Evolutionary conservation across 257 asterid species (phyloP).

Genomic region (Anisodus tanguticus): DNA sequence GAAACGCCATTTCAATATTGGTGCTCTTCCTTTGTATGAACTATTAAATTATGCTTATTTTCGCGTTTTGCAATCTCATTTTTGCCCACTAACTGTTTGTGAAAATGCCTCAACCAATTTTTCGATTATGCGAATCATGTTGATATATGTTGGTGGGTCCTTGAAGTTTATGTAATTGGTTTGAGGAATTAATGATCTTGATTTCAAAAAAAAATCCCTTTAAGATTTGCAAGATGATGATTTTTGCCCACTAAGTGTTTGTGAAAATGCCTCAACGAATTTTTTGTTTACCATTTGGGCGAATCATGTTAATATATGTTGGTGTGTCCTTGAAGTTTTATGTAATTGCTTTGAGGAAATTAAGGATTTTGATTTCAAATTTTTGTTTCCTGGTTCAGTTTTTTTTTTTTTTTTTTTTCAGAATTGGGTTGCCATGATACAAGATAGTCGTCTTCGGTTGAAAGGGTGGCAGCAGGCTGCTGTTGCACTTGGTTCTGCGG

Average conservation of each 20-base stretch:
- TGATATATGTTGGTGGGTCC: background rate
- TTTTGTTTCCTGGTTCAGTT: background rate
- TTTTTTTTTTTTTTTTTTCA: background rate
- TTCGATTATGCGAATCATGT: background rate
- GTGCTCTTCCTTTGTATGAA: background rate
- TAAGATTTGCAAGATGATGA: too few relatives aligned
- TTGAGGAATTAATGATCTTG: background rate
- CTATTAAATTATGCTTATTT: background rate
- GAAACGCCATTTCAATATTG: background rate
- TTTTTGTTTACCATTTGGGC: background rate
- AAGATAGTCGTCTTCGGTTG: slow-evolving; percentile 58
- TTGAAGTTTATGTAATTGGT: background rate
- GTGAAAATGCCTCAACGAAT: background rate
- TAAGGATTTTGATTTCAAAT: background rate
- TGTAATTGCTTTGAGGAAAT: background rate
- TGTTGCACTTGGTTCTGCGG: slow-evolving; percentile 89
- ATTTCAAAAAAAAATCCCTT: background rate
- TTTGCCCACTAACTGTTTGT: background rate
- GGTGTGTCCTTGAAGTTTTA: background rate
- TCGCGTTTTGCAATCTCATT: too few relatives aligned
- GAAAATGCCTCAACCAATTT: background rate
- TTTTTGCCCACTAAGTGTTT: background rate
- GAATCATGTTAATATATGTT: background rate
- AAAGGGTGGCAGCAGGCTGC: slow-evolving; percentile 95
- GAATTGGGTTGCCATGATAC: slow-evolving; percentile 48